Base-by-base conservation (phyloP, 306 rosid genomes). In the Castanea mollissima region DNA sequence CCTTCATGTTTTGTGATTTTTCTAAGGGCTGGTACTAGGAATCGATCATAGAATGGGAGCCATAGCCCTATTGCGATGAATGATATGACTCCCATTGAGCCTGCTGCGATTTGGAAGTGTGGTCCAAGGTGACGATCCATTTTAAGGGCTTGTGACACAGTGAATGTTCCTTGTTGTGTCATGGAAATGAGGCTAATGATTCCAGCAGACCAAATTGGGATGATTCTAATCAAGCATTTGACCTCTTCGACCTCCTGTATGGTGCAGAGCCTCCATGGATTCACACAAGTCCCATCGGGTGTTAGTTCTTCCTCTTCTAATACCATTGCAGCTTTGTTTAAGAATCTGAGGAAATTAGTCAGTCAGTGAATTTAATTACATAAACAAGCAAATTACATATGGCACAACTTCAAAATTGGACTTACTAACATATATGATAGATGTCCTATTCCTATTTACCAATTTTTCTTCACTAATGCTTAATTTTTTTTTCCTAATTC, bases 41-140 rank as follows among this genome's bases (percentile, higher is more conserved):
- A 0, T 0, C 74, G 72, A 79, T 89, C 93, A 62, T 88, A 91
- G 76, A 91, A 19, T 5, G 97, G 97, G 2, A 92, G 71, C 87
- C 90, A 91, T 0, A 89, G 0, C 2, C 69, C 88, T 20, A 89
- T 31, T 41, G 94, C 85, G n/a, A 86, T 44, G 9, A 81, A 11
- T 12, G 96, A 85, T 38, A 92, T 82, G 60, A 92, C 91, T 4
- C 12, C n/a, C 1, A 92, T 3, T 16, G 97, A 91, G 23, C 91
- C 97, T 0, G 94, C 82, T 20, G 97, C 97, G 74, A 94, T 79
- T 78, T 91, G 80, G 71, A 94, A 89, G 1, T 81, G 82, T 25
- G 86, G 89, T 13, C 98, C 97, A 0, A 94, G 23, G 75, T 82
- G 91, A 12, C 97, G 86, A 67, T 89, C 84, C 97, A 94, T 94